Conservation (phyloP, 2,329 filamentous ascomycete species). For the Aureobasidium sp. region DNA sequence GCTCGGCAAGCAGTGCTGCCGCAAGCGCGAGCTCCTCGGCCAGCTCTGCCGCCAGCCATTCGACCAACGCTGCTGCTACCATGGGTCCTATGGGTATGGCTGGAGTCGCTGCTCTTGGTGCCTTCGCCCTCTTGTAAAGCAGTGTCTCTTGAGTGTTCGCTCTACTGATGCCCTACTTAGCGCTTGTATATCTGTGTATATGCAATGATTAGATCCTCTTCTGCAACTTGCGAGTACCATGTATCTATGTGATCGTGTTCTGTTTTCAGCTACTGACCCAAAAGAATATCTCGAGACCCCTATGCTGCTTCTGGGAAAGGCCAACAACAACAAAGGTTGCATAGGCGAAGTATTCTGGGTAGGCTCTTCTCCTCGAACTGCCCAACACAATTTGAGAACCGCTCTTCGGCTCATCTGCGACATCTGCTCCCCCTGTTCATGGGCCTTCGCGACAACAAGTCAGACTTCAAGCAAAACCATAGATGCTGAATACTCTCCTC, state of each 20-base stretch:
- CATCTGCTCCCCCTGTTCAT: too few species aligned
- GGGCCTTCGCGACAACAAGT: too few species aligned
- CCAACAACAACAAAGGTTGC: too few species aligned
- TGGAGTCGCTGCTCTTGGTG: conserved; percentile 7
- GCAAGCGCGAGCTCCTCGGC: background rate
- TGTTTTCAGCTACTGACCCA: background rate
- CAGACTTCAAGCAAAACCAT: too few species aligned
- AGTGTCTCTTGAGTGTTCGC: background rate
- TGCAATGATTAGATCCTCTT: background rate
- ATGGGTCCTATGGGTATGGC: background rate
- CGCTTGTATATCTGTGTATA: background rate
- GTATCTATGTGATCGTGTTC: background rate
- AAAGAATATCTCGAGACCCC: too few species aligned
- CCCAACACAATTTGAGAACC: too few species aligned
- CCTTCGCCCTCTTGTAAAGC: background rate
- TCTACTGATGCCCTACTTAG: background rate
- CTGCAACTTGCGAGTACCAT: background rate
- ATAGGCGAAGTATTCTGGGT: too few species aligned
- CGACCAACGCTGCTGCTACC: background rate
- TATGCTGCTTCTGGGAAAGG: too few species aligned
- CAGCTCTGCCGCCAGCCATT: too few species aligned
- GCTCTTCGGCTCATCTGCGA: too few species aligned
- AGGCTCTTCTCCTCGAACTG: too few species aligned
- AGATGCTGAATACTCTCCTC: too few species aligned
- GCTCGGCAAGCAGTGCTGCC: background rate